phyloP scores from a whole-genome alignment of 805 yeast genomes.

The Pichia cephalocereana region DNA sequence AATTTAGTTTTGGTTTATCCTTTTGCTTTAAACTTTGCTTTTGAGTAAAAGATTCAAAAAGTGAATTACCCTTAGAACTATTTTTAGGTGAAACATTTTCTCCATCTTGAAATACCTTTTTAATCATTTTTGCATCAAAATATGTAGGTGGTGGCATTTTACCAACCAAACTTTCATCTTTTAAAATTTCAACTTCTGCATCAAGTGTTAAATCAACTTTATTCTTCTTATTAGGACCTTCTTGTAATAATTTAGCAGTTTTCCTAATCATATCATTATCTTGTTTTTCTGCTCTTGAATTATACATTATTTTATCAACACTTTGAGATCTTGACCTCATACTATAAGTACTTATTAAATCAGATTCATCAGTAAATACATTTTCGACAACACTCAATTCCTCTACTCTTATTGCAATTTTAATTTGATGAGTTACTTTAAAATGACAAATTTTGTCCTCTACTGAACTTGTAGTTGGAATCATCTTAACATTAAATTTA shows the following conservation, averaged over 20 bases:
- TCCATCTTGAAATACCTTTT: neutral
- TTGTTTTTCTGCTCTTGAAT: constrained; percentile 5
- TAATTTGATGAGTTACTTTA: constrained; percentile 17
- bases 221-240: constrained; percentile 5
- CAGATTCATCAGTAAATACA: constrained; percentile 1
- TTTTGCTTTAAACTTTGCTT: neutral
- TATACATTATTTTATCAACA: constrained; percentile 3
- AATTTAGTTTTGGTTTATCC: constrained; percentile 1
- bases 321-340: constrained; percentile 7
- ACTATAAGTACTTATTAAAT: constrained; percentile 8
- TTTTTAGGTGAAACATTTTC: neutral
- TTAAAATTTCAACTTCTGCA: constrained; percentile 13
- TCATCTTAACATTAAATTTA: constrained; percentile 6
- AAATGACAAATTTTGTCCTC: constrained; percentile 12
- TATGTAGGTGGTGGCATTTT: constrained; percentile 16
- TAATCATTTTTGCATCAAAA: neutral
- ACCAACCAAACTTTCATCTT: constrained; percentile 16
- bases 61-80: neutral
- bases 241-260: constrained; percentile 16
- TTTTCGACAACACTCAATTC: neutral
- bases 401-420: constrained; percentile 6
- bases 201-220: constrained; percentile 20
- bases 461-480: constrained; percentile 14
- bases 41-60: neutral
- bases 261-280: constrained; percentile 15